A percentile compares a stretch with the other conserved stretches of the same genome.
These are phyloP conservation scores for Cercophora scortea DNA, from an alignment of 495 filamentous ascomycete genomes.

Conservation along the genomic window DNA sequence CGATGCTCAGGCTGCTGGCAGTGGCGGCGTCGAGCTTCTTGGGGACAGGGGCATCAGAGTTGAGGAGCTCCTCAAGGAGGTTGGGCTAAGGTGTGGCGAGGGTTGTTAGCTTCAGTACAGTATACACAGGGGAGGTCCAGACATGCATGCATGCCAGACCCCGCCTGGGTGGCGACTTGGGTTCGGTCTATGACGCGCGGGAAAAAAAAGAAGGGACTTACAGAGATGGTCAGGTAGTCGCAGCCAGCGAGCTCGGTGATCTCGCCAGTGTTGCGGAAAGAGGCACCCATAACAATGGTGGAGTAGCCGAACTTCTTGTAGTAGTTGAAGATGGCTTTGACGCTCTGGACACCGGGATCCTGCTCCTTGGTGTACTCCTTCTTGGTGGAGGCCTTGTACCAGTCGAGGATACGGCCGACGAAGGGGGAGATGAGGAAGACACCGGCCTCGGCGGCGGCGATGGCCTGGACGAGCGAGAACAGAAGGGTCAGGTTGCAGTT, in stretches of 20 bases:
- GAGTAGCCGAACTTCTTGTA: slow-evolving; percentile 99
- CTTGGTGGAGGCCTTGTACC: slow-evolving; percentile 95
- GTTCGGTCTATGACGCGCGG: background rate
- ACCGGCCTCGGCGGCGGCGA: slow-evolving; percentile 92
- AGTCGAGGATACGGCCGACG: slow-evolving; percentile 98
- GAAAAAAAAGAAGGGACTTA: slow-evolving; percentile 44
- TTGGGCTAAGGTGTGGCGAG: slow-evolving; percentile 52
- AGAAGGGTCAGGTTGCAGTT: slow-evolving; percentile 99
- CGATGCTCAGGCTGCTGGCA: slow-evolving; percentile 62
- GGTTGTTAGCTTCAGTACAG: slow-evolving; percentile 1
- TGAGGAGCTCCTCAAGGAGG: slow-evolving; percentile 88
- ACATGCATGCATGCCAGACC: background rate
- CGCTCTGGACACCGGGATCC: slow-evolving; percentile 94
- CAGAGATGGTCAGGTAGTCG: slow-evolving; percentile 97
- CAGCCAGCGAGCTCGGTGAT: slow-evolving; percentile 97
- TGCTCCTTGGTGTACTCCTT: slow-evolving; percentile 82
- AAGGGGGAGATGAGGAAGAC: slow-evolving; percentile 99
- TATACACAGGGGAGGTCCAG: too few species aligned
- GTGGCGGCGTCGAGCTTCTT: slow-evolving; percentile 78
- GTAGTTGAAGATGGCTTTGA: slow-evolving; percentile 98
- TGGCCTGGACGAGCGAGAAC: slow-evolving; percentile 94
- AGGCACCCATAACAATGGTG: slow-evolving; percentile 99
- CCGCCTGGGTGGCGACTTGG: background rate
- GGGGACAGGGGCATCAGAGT: slow-evolving; percentile 68
- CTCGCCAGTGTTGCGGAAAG: slow-evolving; percentile 91